Base-by-base conservation (phyloP, 768 basidiomycete species). In the Panus rudis region DNA sequence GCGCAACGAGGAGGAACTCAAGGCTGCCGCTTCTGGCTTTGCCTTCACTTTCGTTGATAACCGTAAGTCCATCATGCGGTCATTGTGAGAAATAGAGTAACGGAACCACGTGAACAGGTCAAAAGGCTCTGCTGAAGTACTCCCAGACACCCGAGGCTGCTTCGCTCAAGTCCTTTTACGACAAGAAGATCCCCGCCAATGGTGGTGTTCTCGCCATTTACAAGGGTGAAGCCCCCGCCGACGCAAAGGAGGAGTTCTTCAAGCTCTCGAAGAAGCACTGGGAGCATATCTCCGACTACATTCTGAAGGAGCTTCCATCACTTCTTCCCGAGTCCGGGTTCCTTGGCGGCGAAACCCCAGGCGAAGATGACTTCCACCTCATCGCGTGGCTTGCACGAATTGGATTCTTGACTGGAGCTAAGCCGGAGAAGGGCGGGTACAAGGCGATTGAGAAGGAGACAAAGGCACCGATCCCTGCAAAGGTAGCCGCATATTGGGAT, bases 331-430 rank as follows among this genome's bases (percentile, higher is more conserved):
- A 59, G 12, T 63, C 59, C 7, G 67, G 67, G 4, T 79, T 78
- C 60, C 61, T 76, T 28, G 70, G 67, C 16, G 76, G 75, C 7
- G 64, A 56, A 4, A 49, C 41, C 30, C 73, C 74, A 0, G 68
- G 74, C 7, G 73, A 75, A 52, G 74, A 73, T 42, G 78, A 76
- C 52, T 76, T 72, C 61, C 76, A 76, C 57, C 59, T 79, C 31
- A 71, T 48, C 5, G 72, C 66, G 6, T 79, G 73, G 76, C 57
- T 79, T 23, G 69, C 73, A 20, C 68, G 72, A 23, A 66, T 76
- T 20, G 63, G 64, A 10, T 59, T 60, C 17, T 50, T 71, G 4
- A 43, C 54, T 1, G 72, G 72, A 1, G 69, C 61, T 20, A 59
- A 55, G 14, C 54, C 56, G 11, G 62, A 60, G 21, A 63, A 62